Evolutionary conservation across 805 yeast species (phyloP), one percentile per base, ranked within the genome.

Genomic region (Cyberlindnera samutprakarnensis): DNA sequence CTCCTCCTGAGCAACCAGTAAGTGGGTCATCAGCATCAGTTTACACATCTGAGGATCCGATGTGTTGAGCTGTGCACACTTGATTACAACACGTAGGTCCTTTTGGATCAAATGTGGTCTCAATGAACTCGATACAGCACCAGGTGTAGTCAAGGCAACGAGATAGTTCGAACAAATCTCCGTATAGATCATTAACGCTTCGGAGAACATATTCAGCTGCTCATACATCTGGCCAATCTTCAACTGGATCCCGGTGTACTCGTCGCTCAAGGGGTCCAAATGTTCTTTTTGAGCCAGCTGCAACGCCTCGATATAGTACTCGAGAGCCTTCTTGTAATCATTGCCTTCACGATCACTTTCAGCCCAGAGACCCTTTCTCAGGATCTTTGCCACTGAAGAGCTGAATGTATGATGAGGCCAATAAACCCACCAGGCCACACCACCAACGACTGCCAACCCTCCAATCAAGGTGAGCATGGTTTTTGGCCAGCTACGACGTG

Each of bases 221-320:
- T 85, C 95, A 51, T 75, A 83, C 86, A 86, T 80, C 48, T 87
- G 95, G 9, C 81, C 94, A 22, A 85, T 62, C 48, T 88, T 85
- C 53, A 90, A 64, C 49, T 88, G 94, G 32, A 90, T 73, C 0
- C 96, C 96, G 0, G 96, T 88, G 54, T 83, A 88, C 48, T 83
- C 90, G 48, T 85, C 92, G 35, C 75, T 65, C 20, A 81, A 45
- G 9, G 68, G 69, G 39, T 73, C 70, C 59, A 85, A 53, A 1
- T 65, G 66, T 28, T 74, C 57, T 18, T 66, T 60, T 23, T 75
- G 68, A 24, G 86, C 78, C 39, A 72, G 68, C 18, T 73, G 65
- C 18, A 87, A 58, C 0, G 95, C 95, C 41, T 79, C 78, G 27
- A 84, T 67, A 56, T 88, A 90, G 44, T 69, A 65, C 36, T 70